Evolutionary conservation across 2,329 filamentous ascomycete species (phyloP).

Genomic region (Whalleya microplaca): DNA sequence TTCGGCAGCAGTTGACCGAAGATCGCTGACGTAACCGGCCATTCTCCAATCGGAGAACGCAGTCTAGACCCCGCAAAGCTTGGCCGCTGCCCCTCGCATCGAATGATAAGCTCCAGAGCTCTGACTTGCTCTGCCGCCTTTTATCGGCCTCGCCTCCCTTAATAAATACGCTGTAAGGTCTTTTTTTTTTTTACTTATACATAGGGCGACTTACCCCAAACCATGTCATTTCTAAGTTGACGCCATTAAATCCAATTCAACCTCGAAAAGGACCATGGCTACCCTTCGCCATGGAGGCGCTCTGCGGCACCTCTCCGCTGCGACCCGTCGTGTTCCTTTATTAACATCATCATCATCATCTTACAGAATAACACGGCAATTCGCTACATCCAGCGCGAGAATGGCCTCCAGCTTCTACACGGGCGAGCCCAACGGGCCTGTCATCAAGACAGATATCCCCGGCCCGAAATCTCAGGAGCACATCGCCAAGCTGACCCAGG

Average conservation of each 20-base stretch:
- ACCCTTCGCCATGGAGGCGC: slow-evolving; percentile 34
- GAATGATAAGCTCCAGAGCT: slow-evolving; percentile 25
- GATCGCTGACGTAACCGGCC: slow-evolving; percentile 23
- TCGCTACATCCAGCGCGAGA: slow-evolving; percentile 24
- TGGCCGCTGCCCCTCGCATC: slow-evolving; percentile 20
- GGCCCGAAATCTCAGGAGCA: slow-evolving; percentile 74
- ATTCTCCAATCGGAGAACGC: slow-evolving; percentile 20
- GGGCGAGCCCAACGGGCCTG: slow-evolving; percentile 56
- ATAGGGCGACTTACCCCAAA: neutral
- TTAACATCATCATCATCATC: slow-evolving; percentile 13
- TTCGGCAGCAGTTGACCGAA: slow-evolving; percentile 16
- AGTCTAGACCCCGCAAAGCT: slow-evolving; percentile 32
- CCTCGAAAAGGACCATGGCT: slow-evolving; percentile 27
- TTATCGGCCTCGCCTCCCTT: neutral
- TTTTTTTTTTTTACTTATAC: too few relatives aligned
- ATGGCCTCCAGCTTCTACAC: slow-evolving; percentile 36
- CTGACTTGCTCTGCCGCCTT: neutral
- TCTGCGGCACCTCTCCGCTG: slow-evolving; percentile 29
- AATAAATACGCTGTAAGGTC: too few relatives aligned
- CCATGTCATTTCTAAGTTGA: neutral
- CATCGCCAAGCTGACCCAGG: slow-evolving; percentile 71
- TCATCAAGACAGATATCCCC: slow-evolving; percentile 67
- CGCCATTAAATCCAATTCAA: neutral
- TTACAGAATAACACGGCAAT: slow-evolving; percentile 19
- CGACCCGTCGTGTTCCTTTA: slow-evolving; percentile 20